Base-by-base conservation (phyloP, 345 rosid genomes). In the Lagerstroemia speciosa region DNA sequence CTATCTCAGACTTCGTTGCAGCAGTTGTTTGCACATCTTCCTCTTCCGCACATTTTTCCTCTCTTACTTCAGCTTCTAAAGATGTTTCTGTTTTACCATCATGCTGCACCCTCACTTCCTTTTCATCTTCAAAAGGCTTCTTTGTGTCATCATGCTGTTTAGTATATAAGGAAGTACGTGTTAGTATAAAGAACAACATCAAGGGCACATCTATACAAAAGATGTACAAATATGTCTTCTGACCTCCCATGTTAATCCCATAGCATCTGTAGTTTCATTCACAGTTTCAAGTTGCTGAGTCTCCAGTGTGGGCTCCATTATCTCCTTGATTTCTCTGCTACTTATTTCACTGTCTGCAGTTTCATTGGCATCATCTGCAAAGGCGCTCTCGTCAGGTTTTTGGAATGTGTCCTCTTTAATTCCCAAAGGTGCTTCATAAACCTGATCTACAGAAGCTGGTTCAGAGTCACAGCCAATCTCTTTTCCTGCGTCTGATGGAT, bases 11-110 rank as follows among this genome's bases (percentile, higher is more conserved):
- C 31, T 20, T 38, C 17, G 48, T 48, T 14, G 19, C 48, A n/a
- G 30, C 48, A 20, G 20, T 64, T 27, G 29, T 64, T 40, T 64
- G 67, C 45, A 5, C 14, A 7, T 33, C 43, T 40, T 64, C 46
- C 67, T 37, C 26, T 34, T 37, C 45, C n/a, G 9, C 6, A 37
- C 40, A 40, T n/a, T 20, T 64, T 26, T 26, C 43, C 26, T 64
- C 26, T 24, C 43, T 33, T 40, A 17, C 37, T 37, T 17, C 75
- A 67, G 40, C 65, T 30, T 41, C 69, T 2, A 67, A 71, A 55
- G 70, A 53, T 45, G 41, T 45, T 68, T 65, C 70, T 38, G 32
- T 65, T 46, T 43, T 65, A 45, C 30, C 73, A 3, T 69, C 61
- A 38, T 64, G 27, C 66, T 48, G 63, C 19, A 24, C 52, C 65